phyloP scores from a whole-genome alignment of 345 rosid species.

The Laguncularia racemosa region DNA sequence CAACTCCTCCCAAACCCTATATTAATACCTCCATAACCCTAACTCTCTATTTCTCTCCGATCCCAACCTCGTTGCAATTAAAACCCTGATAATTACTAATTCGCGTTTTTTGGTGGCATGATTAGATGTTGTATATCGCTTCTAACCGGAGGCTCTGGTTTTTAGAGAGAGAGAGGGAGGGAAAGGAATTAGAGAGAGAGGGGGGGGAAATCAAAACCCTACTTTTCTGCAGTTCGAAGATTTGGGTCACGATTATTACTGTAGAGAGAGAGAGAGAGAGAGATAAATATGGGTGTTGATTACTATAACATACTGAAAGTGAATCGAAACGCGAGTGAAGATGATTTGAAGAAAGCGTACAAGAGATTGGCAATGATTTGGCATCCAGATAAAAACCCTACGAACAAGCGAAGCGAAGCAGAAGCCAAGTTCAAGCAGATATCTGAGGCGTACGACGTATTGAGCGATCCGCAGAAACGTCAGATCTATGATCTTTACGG shows the following conservation, averaged over 20 bases:
- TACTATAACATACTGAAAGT: constrained; percentile 91
- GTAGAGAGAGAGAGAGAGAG: neutral
- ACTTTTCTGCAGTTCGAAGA: no score
- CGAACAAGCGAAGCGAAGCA: constrained; percentile 52
- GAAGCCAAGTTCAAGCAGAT: constrained; percentile 89
- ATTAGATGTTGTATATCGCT: neutral
- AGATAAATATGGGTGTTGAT: constrained; percentile 61
- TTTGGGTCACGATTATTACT: no score
- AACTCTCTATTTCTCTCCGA: constrained; percentile 1
- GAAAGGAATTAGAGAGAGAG: no score
- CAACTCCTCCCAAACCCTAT: neutral
- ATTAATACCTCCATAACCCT: no score
- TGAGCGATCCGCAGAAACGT: constrained; percentile 56
- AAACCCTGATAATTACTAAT: no score
- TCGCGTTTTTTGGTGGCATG: no score
- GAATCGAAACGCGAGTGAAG: constrained; percentile 77
- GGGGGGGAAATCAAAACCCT: no score
- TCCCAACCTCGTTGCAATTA: neutral
- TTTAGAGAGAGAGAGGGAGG: neutral
- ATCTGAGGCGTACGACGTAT: constrained; percentile 62
- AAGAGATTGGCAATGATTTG: constrained; percentile 91
- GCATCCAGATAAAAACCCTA: constrained; percentile 97
- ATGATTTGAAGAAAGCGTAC: constrained; percentile 82
- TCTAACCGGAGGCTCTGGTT: neutral
- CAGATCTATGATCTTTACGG: constrained; percentile 96